Conservation (phyloP, 148 eudicot genomes). For the Rhododendron henanense region DNA sequence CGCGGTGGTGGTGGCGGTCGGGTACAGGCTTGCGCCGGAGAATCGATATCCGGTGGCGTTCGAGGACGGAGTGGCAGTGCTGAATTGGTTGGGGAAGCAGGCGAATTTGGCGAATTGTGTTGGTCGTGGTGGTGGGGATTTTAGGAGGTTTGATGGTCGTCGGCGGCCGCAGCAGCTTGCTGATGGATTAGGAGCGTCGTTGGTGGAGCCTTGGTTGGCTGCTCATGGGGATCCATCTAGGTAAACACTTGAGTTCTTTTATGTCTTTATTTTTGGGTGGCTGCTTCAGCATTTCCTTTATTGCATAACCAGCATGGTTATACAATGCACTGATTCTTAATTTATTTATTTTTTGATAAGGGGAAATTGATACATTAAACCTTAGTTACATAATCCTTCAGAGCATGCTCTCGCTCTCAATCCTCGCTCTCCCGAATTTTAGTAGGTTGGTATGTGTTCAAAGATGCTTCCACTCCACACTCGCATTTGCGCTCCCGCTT, state of each 20-base stretch:
- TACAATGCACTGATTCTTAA: neutral
- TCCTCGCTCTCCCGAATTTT: too few species aligned
- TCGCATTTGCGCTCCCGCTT: too few species aligned
- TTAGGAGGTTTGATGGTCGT: conserved; percentile 39
- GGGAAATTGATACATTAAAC: too few species aligned
- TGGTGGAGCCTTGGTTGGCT: conserved; percentile 97
- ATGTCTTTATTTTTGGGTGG: neutral
- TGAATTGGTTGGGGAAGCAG: conserved; percentile 81
- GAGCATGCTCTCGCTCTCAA: too few species aligned
- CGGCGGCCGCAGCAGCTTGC: conserved; percentile 53
- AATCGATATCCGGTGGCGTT: conserved; percentile 85
- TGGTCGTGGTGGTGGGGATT: conserved; percentile 27
- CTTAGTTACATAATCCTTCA: too few species aligned
- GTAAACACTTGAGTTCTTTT: conserved; percentile 23
- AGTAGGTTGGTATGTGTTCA: too few species aligned
- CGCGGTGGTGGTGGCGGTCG: conserved; percentile 79
- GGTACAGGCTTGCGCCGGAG: conserved; percentile 94
- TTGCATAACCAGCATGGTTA: neutral
- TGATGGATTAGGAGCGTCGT: conserved; percentile 62
- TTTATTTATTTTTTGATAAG: too few species aligned
- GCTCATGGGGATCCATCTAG: conserved; percentile 93
- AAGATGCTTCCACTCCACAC: too few species aligned
- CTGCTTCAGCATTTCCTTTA: neutral
- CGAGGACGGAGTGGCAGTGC: conserved; percentile 82
- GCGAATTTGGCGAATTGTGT: conserved; percentile 83